These are phyloP conservation scores for Phycomyces nitens DNA, from an alignment of 192 early-diverging fungal genomes.

Conservation along the genomic window DNA sequence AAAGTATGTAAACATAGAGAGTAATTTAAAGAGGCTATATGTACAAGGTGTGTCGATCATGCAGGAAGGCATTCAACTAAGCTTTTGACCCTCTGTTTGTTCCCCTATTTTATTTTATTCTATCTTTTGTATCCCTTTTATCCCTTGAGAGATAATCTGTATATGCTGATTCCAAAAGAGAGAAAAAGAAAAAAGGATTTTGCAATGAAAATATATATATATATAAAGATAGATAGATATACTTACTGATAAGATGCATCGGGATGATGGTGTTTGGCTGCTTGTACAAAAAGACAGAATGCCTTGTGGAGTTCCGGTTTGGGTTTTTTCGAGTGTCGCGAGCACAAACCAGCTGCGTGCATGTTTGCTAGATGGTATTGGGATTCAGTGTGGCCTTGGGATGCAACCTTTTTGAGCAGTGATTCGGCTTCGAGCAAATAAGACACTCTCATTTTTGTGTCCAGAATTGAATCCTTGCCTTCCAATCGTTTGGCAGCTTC, in stretches of 20 bases:
- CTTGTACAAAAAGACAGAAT: constrained; percentile 57
- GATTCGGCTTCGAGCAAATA: constrained; percentile 63
- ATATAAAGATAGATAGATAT: background rate
- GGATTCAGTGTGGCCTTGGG: constrained; percentile 55
- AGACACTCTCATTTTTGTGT: constrained; percentile 35
- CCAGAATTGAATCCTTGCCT: background rate
- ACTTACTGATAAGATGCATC: constrained; percentile 52
- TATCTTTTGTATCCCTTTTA: no score
- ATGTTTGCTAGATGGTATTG: constrained; percentile 64
- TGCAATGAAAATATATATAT: background rate
- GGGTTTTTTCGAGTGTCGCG: constrained; percentile 41
- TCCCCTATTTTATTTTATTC: no score
- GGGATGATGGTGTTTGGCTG: constrained; percentile 64
- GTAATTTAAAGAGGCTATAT: constrained; percentile 1
- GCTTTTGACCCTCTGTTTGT: no score
- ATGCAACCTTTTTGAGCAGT: constrained; percentile 55
- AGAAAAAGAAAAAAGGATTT: background rate
- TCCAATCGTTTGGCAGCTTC: constrained; percentile 41
- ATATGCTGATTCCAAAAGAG: no score
- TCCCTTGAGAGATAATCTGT: no score
- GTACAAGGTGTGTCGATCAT: no score
- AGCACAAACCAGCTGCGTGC: constrained; percentile 56
- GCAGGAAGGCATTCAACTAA: no score
- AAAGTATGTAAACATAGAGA: background rate
- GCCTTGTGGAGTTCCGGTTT: constrained; percentile 62